phyloP scores from a whole-genome alignment of 2,329 filamentous ascomycete species.

The Curvularia sp. region DNA sequence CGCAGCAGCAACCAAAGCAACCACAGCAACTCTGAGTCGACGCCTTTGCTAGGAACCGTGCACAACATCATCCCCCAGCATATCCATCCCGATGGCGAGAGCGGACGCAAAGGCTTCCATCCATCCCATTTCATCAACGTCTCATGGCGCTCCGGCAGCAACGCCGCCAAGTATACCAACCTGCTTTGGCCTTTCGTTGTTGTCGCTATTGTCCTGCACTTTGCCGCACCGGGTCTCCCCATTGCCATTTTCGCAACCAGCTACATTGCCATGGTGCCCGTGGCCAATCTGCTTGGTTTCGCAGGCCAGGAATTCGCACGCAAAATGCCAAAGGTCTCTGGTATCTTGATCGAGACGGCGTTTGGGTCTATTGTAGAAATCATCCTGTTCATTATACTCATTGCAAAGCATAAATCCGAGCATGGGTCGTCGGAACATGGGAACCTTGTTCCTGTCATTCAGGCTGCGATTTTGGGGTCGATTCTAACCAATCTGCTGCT shows the following conservation, averaged over 20 bases:
- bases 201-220: constrained; percentile 69
- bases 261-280: constrained; percentile 79
- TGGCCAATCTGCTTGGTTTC: constrained; percentile 78
- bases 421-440: constrained; percentile 49
- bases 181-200: constrained; percentile 78
- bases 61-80: constrained; percentile 40
- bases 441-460: constrained; percentile 69
- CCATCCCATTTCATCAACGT: constrained; percentile 69
- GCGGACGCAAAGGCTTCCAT: constrained; percentile 70
- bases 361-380: constrained; percentile 81
- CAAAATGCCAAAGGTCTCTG: constrained; percentile 77
- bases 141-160: constrained; percentile 69
- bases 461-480: constrained; percentile 83
- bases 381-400: constrained; percentile 79
- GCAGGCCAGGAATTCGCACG: constrained; percentile 74
- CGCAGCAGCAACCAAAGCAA: constrained; percentile 21
- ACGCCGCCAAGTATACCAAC: constrained; percentile 70
- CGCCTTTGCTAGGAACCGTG: constrained; percentile 33
- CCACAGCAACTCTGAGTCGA: constrained; percentile 32
- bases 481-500: constrained; percentile 82
- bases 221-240: constrained; percentile 61
- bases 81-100: constrained; percentile 66
- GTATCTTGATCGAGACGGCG: constrained; percentile 65
- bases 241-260: constrained; percentile 71
- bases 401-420: constrained; percentile 59